These are phyloP conservation scores for Beauveria varroae DNA, from an alignment of 2,329 filamentous ascomycete species.

Conservation along the genomic window DNA sequence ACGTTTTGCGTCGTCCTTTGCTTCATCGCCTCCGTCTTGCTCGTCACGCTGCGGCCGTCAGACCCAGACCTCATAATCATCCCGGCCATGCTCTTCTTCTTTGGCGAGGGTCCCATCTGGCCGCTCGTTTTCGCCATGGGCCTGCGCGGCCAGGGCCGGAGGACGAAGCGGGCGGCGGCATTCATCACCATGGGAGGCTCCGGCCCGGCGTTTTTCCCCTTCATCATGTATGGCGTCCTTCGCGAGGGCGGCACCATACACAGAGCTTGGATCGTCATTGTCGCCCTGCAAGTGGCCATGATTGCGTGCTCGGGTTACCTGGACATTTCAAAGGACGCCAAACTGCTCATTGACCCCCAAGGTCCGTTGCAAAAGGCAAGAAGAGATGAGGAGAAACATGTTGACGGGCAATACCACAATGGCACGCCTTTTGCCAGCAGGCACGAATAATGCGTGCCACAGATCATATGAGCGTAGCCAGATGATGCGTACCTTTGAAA, in stretches of 20 bases:
- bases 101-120: constrained; percentile 78
- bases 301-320: constrained; percentile 44
- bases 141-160: constrained; percentile 70
- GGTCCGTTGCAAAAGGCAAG: background rate
- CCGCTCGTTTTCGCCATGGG: constrained; percentile 75
- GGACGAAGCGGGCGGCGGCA: constrained; percentile 71
- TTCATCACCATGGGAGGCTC: constrained; percentile 70
- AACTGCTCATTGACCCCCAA: constrained; percentile 32
- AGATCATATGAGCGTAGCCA: background rate
- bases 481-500: background rate
- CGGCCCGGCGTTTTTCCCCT: constrained; percentile 67
- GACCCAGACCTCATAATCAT: constrained; percentile 44
- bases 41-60: constrained; percentile 35
- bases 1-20: constrained; percentile 53
- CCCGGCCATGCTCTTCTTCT: constrained; percentile 65
- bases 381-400: background rate
- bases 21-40: constrained; percentile 46
- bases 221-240: constrained; percentile 63
- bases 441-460: background rate
- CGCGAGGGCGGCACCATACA: constrained; percentile 52
- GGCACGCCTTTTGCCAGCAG: background rate
- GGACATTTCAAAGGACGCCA: constrained; percentile 37
- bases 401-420: background rate
- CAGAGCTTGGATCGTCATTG: constrained; percentile 56
- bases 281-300: constrained; percentile 41